Percentiles rank a stretch among this genome's conserved stretches.
Evolutionary conservation across 352 stramenopile genomes (phyloP).

Genomic region (Phytophthora palmivora): DNA sequence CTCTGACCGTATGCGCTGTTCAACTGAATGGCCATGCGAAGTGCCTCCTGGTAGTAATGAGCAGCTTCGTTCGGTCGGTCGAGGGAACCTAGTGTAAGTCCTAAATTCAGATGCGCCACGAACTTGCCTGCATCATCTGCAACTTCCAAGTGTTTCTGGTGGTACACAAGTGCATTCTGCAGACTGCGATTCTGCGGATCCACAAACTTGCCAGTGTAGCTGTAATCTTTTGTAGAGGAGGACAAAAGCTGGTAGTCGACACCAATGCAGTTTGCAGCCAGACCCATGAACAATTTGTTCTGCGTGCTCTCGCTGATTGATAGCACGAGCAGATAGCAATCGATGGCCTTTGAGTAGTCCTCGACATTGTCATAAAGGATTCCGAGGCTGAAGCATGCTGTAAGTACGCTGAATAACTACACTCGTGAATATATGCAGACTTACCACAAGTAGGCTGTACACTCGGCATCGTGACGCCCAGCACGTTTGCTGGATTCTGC

Average conservation of each 20-base stretch:
- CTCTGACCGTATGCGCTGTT: conserved; percentile 88
- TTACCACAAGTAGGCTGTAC: conserved; percentile 83
- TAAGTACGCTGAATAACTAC: background rate
- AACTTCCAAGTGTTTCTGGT: conserved; percentile 80
- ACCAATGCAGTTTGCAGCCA: conserved; percentile 90
- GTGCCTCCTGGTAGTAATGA: conserved; percentile 86
- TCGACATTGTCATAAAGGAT: conserved; percentile 91
- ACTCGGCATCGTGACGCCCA: conserved; percentile 84
- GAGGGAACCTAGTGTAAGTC: conserved; percentile 79
- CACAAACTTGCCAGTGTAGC: conserved; percentile 82
- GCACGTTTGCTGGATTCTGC: conserved; percentile 87
- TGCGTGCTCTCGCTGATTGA: conserved; percentile 86
- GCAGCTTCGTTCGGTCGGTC: conserved; percentile 73
- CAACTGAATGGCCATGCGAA: conserved; percentile 85
- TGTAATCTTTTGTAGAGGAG: conserved; percentile 58
- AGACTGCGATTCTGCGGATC: conserved; percentile 55
- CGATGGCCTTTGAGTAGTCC: conserved; percentile 84
- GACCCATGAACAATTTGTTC: conserved; percentile 73
- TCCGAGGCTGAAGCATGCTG: conserved; percentile 49
- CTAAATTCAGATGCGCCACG: conserved; percentile 88
- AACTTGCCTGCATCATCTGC: conserved; percentile 89
- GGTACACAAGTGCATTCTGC: conserved; percentile 62
- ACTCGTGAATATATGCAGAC: background rate
- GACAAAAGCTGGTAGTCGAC: conserved; percentile 88
- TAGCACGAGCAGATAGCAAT: conserved; percentile 87